Base-by-base conservation (phyloP, 352 stramenopile species). In the Halophytophthora polymorphica region DNA sequence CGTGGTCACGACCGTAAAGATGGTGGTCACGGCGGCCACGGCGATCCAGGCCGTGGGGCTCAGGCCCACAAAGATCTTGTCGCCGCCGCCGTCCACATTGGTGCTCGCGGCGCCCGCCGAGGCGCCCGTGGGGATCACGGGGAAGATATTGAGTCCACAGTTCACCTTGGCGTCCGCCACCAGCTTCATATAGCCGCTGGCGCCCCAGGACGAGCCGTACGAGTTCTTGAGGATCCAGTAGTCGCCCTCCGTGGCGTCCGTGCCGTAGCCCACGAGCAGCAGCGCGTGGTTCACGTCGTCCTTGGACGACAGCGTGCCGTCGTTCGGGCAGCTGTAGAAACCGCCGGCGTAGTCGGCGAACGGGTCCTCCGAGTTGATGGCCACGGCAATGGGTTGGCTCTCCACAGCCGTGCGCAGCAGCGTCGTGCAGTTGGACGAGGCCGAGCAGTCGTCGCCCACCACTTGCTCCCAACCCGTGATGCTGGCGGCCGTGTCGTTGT, bases 151-250 rank as follows among this genome's bases (percentile, higher is more conserved):
- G 18, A 92, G 61, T 2, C 81, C 81, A 35, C 81, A 92, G 58
- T 92, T 92, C 21, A 82, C 55, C 47, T 87, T 89, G 38, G 64
- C 64, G 59, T 92, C 81, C 0, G 75, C 74, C 2, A 86, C 25
- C 31, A 91, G 60, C 42, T 79, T 73, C 53, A 91, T 71, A 50
- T 83, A 91, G 33, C 81, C 81, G 10, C 55, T 76, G 13, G 71
- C 66, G 19, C 81, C 81, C 81, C 81, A 91, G 8, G 64, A 75
- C 40, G 63, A 74, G 15, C 76, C 77, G 60, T 91, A 91, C 34
- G 81, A 91, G 53, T 91, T 91, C 48, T 91, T 91, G 14, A 91
- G 43, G 31, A 91, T 88, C 81, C 81, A 91, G 55, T 90, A 91
- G 55, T 90, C 78, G 2, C 81, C 78, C 1, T 62, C 58, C 1